Evolutionary conservation across 2,329 filamentous ascomycete species (phyloP).

Genomic region (Neofusicoccum sp.): DNA sequence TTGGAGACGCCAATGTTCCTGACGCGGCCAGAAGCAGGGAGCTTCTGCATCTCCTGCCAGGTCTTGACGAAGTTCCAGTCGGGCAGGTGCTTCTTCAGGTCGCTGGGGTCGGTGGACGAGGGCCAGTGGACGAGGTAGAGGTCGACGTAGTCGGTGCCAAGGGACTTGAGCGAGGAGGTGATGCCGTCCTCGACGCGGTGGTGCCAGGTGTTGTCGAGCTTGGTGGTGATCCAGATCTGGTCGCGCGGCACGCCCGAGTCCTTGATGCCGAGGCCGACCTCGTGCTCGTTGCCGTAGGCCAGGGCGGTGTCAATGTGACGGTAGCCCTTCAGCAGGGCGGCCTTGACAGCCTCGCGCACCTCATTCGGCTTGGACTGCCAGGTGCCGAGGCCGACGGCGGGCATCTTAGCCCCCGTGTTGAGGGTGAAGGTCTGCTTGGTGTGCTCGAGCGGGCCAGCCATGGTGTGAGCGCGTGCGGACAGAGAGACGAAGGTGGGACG

Average conservation of each 20-base stretch:
- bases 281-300: slow-evolving; percentile 77
- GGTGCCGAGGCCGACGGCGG: slow-evolving; percentile 74
- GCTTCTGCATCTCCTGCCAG: slow-evolving; percentile 71
- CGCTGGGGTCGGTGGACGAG: slow-evolving; percentile 62
- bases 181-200: slow-evolving; percentile 66
- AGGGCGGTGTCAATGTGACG: slow-evolving; percentile 76
- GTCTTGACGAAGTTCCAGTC: slow-evolving; percentile 86
- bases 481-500: background rate
- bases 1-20: slow-evolving; percentile 85
- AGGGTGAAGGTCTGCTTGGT: slow-evolving; percentile 54
- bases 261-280: slow-evolving; percentile 73
- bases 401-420: slow-evolving; percentile 75
- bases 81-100: slow-evolving; percentile 67
- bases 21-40: slow-evolving; percentile 69
- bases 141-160: slow-evolving; percentile 69
- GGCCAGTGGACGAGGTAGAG: slow-evolving; percentile 72
- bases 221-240: slow-evolving; percentile 76
- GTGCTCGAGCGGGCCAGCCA: slow-evolving; percentile 31
- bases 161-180: slow-evolving; percentile 62
- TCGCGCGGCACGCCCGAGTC: slow-evolving; percentile 65
- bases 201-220: slow-evolving; percentile 81
- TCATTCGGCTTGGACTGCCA: slow-evolving; percentile 75
- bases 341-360: slow-evolving; percentile 71
- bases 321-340: slow-evolving; percentile 69
- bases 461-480: slow-evolving; percentile 20